Evolutionary conservation across 1,284 basidiomycete species (phyloP), one percentile per base, ranked within the genome.

Genomic region (Irpex sp.): DNA sequence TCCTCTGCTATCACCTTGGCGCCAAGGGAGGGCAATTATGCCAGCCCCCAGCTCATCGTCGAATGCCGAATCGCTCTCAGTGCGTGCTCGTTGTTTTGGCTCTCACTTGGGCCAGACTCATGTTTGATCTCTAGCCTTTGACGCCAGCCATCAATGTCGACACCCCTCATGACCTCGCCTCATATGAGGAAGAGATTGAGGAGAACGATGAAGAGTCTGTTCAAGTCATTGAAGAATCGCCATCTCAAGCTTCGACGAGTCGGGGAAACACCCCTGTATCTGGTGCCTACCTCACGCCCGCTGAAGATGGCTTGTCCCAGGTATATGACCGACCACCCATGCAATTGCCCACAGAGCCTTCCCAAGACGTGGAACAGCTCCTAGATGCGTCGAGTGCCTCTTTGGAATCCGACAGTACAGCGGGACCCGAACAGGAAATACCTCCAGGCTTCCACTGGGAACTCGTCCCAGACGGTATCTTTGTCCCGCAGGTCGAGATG

Each of bases 401-500:
- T 15, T 9, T 26, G 1, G 49, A 51, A 9, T 51, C 49, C 19
- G 53, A 55, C 11, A 31, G 35, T 3, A 55, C 53, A 36, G 11
- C 35, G 13, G 35, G 33, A 9, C n/a, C 53, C 19, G 31, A 55
- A 6, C 11, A 55, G 5, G 57, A 58, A 5, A 19, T 43, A 3
- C 37, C 57, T 21, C 57, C 21, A 15, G 36, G 37, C 36, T 58
- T 11, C 37, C 37, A 46, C 19, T 19, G 13, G 57, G 37, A 43
- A 17, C 31, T 36, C 13, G 58, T 65, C 36, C 51, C 21, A n/a
- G 57, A 53, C 21, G 54, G 61, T 35, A 61, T 65, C 0, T 36
- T 57, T 3, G 51, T 62, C 15, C 63, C 63, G 33, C 56, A 50
- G 6, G 43, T 54, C 11, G 61, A 57, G 57, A 65, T 65, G 63